Percentiles rank a stretch among this genome's conserved stretches.
phyloP scores from a whole-genome alignment of 1,284 basidiomycete species.

The Fistulinella cinereoalba region DNA sequence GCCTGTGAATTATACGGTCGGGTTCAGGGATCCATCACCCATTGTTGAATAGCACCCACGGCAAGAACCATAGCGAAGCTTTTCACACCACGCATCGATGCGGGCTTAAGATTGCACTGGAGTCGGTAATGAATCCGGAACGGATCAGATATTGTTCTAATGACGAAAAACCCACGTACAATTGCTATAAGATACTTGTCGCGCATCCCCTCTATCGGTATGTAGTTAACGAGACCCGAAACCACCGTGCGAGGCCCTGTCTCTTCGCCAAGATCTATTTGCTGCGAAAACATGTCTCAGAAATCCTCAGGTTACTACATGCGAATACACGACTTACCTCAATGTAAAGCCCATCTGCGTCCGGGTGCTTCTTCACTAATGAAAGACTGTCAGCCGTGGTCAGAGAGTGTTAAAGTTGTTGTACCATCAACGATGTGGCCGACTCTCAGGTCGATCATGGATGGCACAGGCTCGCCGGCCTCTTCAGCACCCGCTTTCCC shows the following conservation, averaged over 20 bases:
- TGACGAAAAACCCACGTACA: constrained; percentile 43
- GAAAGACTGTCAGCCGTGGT: constrained; percentile 2
- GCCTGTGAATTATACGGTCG: constrained; percentile 51
- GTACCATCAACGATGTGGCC: constrained; percentile 86
- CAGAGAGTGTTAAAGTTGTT: constrained; percentile 23
- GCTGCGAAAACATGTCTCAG: constrained; percentile 40
- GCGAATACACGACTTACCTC: constrained; percentile 51
- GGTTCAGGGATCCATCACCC: background rate
- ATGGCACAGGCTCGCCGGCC: constrained; percentile 76
- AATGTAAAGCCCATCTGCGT: constrained; percentile 89
- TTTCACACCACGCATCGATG: constrained; percentile 93
- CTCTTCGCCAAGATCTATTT: constrained; percentile 95
- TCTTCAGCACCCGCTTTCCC: constrained; percentile 54
- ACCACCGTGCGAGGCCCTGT: constrained; percentile 91
- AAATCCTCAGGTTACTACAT: no score
- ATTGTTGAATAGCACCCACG: constrained; percentile 43
- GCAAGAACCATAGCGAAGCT: constrained; percentile 96
- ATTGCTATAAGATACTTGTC: constrained; percentile 85
- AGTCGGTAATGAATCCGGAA: background rate
- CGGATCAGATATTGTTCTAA: background rate
- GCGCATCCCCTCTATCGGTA: constrained; percentile 90
- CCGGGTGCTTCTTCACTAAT: constrained; percentile 88
- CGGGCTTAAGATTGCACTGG: constrained; percentile 93
- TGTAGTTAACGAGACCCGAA: constrained; percentile 92
- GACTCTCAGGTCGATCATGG: constrained; percentile 93